Base-by-base conservation (phyloP, 805 yeast species). In the Barnettozyma botsteinii region DNA sequence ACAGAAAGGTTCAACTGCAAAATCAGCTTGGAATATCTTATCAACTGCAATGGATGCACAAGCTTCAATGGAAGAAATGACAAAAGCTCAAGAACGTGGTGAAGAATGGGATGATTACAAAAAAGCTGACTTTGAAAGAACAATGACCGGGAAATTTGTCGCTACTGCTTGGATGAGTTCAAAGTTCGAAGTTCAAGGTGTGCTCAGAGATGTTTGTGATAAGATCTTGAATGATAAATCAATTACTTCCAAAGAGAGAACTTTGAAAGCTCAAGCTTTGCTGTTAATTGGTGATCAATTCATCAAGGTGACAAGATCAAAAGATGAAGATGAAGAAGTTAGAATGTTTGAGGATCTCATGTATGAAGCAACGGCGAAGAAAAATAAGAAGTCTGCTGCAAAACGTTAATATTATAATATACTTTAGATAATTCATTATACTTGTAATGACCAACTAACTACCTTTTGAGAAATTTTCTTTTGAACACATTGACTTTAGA, bases 111-210 rank as follows among this genome's bases (percentile, higher is more conserved):
- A 69, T 32, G 75, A 77, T 7, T 82, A 74, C 40, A 73, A 75
- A 52, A 74, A 77, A 46, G 87, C 80, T 2, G 93, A 87, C 56
- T 75, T 84, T 64, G 96, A 91, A 55, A 74, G 87, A 37, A 66
- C 76, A 41, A 73, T 91, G 47, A 79, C 87, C 40, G 98, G 98
- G 19, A 93, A 91, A 60, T 75, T 93, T 18, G 70, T 93, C 37
- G 91, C 93, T 7, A 88, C 96, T 1, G 94, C 95, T 15, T 93
- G 99, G 99, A 85, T 85, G 18, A 85, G 95, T 29, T 86, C 96
- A 17, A 80, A 84, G 51, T 81, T 79, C 62, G 99, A 93, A 65
- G 79, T 89, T 39, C 81, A 81, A 44, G 71, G 82, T 22, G 80
- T 85, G n/a, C 57, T 85, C 38, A 76, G 93, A 35, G 89, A 82